Conservation (phyloP, 2,329 filamentous ascomycete species). For the Penicillium sp. region DNA sequence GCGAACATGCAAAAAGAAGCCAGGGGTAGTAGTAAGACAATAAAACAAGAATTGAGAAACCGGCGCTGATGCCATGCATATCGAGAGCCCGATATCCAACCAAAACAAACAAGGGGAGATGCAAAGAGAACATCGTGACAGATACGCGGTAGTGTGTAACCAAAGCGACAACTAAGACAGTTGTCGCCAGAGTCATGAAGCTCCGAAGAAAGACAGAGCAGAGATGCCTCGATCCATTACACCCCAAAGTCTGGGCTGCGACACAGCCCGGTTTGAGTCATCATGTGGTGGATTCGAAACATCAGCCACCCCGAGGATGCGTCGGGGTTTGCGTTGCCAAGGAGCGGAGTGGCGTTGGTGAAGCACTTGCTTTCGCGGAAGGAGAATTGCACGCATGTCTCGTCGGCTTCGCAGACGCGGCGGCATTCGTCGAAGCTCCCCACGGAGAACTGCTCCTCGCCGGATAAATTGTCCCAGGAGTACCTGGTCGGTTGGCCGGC, state of each 20-base stretch:
- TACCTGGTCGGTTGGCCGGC: slow-evolving; percentile 22
- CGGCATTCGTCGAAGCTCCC: slow-evolving; percentile 34
- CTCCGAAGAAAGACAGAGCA: too few relatives aligned
- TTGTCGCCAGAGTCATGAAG: too few relatives aligned
- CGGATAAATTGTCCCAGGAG: slow-evolving; percentile 38
- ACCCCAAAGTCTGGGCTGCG: slow-evolving; percentile 29
- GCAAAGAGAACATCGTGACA: too few relatives aligned
- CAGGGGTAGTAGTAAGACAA: too few relatives aligned
- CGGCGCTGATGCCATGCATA: slow-evolving; percentile 1
- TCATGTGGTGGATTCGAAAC: slow-evolving; percentile 29
- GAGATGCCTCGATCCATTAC: too few relatives aligned
- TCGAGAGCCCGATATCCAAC: slow-evolving; percentile 1
- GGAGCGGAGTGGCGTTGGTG: slow-evolving; percentile 30
- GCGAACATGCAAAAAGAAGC: too few relatives aligned
- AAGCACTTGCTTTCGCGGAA: slow-evolving; percentile 32
- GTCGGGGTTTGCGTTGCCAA: slow-evolving; percentile 25
- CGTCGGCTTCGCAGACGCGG: slow-evolving; percentile 25
- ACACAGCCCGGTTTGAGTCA: slow-evolving; percentile 29
- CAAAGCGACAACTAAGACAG: too few relatives aligned
- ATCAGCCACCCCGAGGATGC: slow-evolving; percentile 35
- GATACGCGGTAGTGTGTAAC: too few relatives aligned
- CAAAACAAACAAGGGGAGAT: too few relatives aligned
- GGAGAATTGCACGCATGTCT: slow-evolving; percentile 33
- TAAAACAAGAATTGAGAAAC: neutral
- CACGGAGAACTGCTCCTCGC: slow-evolving; percentile 29